Percentiles rank a stretch among this genome's conserved stretches.
Conservation (phyloP, 768 basidiomycete genomes). For the Clitopilus hobsonii region DNA sequence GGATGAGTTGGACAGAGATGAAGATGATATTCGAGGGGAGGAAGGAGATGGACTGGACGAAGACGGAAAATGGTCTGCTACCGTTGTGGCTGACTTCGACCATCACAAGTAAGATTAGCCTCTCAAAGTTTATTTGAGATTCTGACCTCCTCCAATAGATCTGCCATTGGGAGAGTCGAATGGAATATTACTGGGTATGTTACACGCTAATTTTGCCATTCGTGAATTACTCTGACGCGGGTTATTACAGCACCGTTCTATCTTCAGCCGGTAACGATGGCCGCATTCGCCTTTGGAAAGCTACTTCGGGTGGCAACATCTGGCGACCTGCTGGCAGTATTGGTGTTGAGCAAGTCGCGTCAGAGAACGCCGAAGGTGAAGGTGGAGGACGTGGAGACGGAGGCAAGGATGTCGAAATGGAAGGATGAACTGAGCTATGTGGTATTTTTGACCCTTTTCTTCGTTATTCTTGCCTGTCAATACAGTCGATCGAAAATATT, state of each 20-base stretch:
- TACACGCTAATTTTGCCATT: neutral
- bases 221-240: neutral
- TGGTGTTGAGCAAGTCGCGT: slow-evolving; percentile 61
- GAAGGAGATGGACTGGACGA: slow-evolving; percentile 27
- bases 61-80: slow-evolving; percentile 68
- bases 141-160: slow-evolving; percentile 31
- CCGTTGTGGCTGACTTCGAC: slow-evolving; percentile 80
- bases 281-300: slow-evolving; percentile 81
- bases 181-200: slow-evolving; percentile 88
- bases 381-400: neutral
- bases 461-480: neutral
- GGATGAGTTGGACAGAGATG: slow-evolving; percentile 35
- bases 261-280: slow-evolving; percentile 84
- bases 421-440: neutral
- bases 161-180: slow-evolving; percentile 79
- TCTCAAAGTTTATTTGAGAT: neutral
- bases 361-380: neutral
- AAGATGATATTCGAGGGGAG: slow-evolving; percentile 29
- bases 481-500: too few species aligned
- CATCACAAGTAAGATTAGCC: slow-evolving; percentile 60
- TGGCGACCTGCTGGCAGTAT: slow-evolving; percentile 83
- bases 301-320: slow-evolving; percentile 67
- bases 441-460: neutral
- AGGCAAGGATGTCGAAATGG: neutral
- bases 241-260: slow-evolving; percentile 61